These are phyloP conservation scores for Rhizophagus clarus DNA, from an alignment of 192 early-diverging fungal genomes.

Conservation along the genomic window DNA sequence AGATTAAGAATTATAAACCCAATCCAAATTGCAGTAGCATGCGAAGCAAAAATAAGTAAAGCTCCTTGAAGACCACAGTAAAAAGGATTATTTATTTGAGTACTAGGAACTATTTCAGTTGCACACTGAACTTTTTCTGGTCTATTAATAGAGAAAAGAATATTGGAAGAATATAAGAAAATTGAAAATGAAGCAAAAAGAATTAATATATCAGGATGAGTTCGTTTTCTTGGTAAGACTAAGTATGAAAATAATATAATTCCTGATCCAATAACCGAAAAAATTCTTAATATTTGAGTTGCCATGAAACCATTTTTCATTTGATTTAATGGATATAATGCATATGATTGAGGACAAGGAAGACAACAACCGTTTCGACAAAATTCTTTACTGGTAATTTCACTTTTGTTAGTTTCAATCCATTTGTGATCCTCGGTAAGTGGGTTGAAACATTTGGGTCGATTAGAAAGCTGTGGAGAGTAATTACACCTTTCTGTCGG, in stretches of 20 bases:
- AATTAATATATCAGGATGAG: slow-evolving; percentile 53
- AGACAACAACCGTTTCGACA: slow-evolving; percentile 55
- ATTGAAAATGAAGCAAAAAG: slow-evolving; percentile 47
- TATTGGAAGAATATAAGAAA: slow-evolving; percentile 51
- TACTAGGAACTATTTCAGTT: slow-evolving; percentile 39
- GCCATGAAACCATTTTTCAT: slow-evolving; percentile 43
- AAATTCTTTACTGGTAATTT: neutral
- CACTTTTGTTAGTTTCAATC: neutral
- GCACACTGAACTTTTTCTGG: slow-evolving; percentile 49
- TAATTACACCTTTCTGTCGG: neutral
- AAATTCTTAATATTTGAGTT: slow-evolving; percentile 46
- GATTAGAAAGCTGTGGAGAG: neutral
- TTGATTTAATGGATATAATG: slow-evolving; percentile 44
- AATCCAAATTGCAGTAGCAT: slow-evolving; percentile 47
- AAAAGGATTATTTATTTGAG: slow-evolving; percentile 45
- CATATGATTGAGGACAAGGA: slow-evolving; percentile 55
- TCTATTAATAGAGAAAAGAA: slow-evolving; percentile 51
- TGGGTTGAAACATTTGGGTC: neutral
- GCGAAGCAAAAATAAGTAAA: slow-evolving; percentile 49
- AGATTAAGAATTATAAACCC: slow-evolving; percentile 51
- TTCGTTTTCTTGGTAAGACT: slow-evolving; percentile 47
- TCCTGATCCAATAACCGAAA: slow-evolving; percentile 43
- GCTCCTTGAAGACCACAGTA: slow-evolving; percentile 54
- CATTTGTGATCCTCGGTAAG: neutral
- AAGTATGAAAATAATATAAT: slow-evolving; percentile 51